Evolutionary conservation across 164 flowering plant species (phyloP), one percentile per base, ranked within the genome.

Genomic region (Vitis vinifera): DNA sequence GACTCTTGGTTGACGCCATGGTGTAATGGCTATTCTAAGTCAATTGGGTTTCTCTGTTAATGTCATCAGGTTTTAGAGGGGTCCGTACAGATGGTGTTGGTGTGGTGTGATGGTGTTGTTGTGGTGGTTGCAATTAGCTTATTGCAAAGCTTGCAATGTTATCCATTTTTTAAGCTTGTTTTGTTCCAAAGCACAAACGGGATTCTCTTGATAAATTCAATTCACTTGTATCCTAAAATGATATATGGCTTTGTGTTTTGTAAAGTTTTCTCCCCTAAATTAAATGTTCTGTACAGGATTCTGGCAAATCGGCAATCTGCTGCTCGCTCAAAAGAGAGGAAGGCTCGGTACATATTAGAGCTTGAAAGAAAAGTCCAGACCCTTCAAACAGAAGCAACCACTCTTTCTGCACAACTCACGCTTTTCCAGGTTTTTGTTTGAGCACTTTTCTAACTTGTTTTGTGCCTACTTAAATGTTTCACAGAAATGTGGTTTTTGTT

Each of bases 381-480:
- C 65, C 93, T 95, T 85, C 99, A 95, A 80, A 95, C 98, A 23
- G 98, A 92, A 84, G 99, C 98, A 11, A 95, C 99, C n/a, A 92
- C 99, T 27, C 97, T 95, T 75, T 95, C 98, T 75, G 98, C 99
- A 44, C 99, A 95, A 65, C 89, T 95, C 60, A 88, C 97, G 14
- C 76, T 95, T 23, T 90, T 85, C 71, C 98, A 95, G 97, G 99
- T 92, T 69, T 17, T 59, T 70, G 10, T 31, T 65, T 31, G 50
- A 29, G 51, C 31, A 31, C 30, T 66, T 56, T 2, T 51, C 49
- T 62, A 9, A 48, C 13, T 16, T 12, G 10, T 8, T n/a, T 30
- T 55, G 8, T 49, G 10, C n/a, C 27, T 29, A 30, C 17, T 61
- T 9, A 47, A 14, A 1, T 59, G 58, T 15, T 51, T 48, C 12